Base-by-base conservation (phyloP, 2,329 filamentous ascomycete species). In the Sordariomycetes sp. region DNA sequence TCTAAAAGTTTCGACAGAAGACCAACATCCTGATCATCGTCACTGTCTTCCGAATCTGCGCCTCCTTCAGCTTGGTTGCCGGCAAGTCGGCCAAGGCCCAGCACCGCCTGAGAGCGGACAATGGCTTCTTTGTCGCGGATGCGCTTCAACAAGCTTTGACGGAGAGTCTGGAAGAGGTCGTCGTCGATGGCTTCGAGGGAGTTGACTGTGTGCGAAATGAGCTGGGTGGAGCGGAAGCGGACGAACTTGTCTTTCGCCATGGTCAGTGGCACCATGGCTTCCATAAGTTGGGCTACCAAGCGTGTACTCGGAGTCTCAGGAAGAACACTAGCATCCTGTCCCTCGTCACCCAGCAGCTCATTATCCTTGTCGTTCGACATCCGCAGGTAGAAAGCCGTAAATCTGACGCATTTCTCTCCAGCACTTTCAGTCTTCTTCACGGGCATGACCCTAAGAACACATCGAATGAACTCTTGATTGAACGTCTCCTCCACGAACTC, bases 61-160 rank as follows among this genome's bases (percentile, higher is more conserved):
- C 76, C 76, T 9, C 77, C 82, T 36, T 84, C 82, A 5, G 81
- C 74, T 44, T 83, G 78, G 46, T 86, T 86, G 16, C 81, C 82
- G 6, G 86, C 86, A 33, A 96, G 67, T 21, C 87, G 75, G 6
- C 86, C 85, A n/a, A 98, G 69, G 5, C 88, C 90, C 41, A 94
- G 69, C 1, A 94, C 86, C 6, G 92, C 92, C 55, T 98, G 92
- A 6, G 92, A 80, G 39, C 92, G 79, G 8, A 98, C 86, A 54
- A 88, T 84, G 6, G 87, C 75, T 54, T 98, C 92, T 59, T 95
- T 96, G 60, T 98, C 92, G 44, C 86, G 79, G 33, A 96, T 81
- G 21, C 92, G 75, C 59, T 84, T 93, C 29, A 94, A 63, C 24
- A 98, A 65, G 0, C 82, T 83, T 34, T 85, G 72, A 34, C 86